These are phyloP conservation scores for Zasmidium cellare DNA, from an alignment of 2,329 filamentous ascomycete species.

Conservation along the genomic window DNA sequence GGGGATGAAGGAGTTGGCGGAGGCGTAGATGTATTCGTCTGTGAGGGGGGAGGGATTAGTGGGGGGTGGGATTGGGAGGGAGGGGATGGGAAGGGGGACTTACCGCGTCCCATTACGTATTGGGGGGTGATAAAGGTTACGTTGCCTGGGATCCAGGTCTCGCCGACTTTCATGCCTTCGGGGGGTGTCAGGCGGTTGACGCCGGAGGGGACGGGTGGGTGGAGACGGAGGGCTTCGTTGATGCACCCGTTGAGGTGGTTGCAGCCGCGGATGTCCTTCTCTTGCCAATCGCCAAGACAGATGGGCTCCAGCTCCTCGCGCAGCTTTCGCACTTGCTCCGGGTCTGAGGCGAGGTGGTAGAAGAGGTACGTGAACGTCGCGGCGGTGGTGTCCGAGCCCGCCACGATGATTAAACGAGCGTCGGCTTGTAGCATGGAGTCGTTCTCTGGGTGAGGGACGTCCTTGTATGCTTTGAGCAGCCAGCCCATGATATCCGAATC, in stretches of 20 bases:
- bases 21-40: constrained; percentile 32
- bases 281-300: constrained; percentile 27
- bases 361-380: constrained; percentile 44
- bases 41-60: background rate
- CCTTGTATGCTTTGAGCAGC: constrained; percentile 34
- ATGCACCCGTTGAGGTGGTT: constrained; percentile 38
- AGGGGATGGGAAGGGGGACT: background rate
- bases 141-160: constrained; percentile 36
- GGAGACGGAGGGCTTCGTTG: constrained; percentile 46
- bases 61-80: background rate
- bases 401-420: constrained; percentile 39
- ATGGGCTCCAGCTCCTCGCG: constrained; percentile 36
- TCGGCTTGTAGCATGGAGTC: constrained; percentile 33
- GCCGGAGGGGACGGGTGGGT: constrained; percentile 41
- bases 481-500: constrained; percentile 34
- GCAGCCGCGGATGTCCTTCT: constrained; percentile 27
- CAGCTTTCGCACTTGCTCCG: constrained; percentile 32
- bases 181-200: constrained; percentile 40
- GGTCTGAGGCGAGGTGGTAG: constrained; percentile 39
- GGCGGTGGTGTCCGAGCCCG: constrained; percentile 47
- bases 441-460: constrained; percentile 28
- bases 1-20: constrained; percentile 35
- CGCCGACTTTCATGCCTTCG: constrained; percentile 39
- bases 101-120: constrained; percentile 30
- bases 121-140: constrained; percentile 28